phyloP scores from a whole-genome alignment of 129 eudicot species.

The Apium graveolens region DNA sequence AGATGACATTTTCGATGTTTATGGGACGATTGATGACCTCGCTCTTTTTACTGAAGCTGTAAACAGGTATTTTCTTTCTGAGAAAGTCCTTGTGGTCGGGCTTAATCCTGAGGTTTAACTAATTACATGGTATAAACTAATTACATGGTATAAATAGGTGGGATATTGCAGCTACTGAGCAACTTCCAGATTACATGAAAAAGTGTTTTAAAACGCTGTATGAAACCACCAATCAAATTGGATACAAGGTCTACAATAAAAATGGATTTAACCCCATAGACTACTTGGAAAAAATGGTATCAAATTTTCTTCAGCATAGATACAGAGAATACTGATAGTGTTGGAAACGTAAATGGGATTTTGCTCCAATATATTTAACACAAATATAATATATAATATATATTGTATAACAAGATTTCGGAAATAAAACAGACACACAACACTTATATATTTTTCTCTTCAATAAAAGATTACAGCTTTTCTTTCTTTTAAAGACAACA shows the following conservation, averaged over 20 bases:
- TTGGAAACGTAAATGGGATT: too few species aligned
- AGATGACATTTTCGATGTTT: constrained; percentile 3
- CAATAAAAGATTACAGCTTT: too few species aligned
- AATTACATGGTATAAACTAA: too few species aligned
- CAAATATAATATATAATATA: too few species aligned
- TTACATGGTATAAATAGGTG: too few species aligned
- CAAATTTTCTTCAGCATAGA: background rate
- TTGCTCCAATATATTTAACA: too few species aligned
- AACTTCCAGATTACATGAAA: constrained; percentile 2
- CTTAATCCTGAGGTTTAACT: too few species aligned
- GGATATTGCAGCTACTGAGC: background rate
- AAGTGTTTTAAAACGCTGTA: background rate
- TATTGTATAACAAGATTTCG: too few species aligned
- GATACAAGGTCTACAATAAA: background rate
- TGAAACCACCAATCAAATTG: background rate
- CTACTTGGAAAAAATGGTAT: background rate
- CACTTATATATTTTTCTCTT: too few species aligned
- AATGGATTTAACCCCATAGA: background rate
- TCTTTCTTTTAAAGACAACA: too few species aligned
- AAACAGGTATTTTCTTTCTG: background rate
- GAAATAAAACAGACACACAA: too few species aligned
- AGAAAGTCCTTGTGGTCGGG: too few species aligned
- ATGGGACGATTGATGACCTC: background rate
- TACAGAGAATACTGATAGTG: background rate
- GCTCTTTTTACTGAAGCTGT: constrained; percentile 1